Evolutionary conservation across 2,329 filamentous ascomycete species (phyloP).

Genomic region (Pseudonectria foliicola): DNA sequence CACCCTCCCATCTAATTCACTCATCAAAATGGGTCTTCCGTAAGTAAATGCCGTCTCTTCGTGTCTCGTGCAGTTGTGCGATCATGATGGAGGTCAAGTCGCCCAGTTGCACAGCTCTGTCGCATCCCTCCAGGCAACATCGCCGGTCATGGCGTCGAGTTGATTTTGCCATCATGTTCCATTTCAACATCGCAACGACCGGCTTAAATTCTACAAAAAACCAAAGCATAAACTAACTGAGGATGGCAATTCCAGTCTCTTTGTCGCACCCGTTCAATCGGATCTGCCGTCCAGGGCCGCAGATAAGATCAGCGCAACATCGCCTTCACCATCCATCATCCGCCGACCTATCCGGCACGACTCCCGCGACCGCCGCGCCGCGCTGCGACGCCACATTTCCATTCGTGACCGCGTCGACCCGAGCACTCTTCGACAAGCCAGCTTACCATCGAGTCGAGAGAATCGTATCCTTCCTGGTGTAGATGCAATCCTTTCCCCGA

Average conservation of each 20-base stretch:
- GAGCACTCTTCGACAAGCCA: slow-evolving; percentile 6
- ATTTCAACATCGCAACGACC: slow-evolving; percentile 7
- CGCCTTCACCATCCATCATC: slow-evolving; percentile 33
- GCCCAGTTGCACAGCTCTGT: not conserved
- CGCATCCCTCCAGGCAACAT: too few species aligned
- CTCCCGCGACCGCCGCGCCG: slow-evolving; percentile 26
- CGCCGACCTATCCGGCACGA: slow-evolving; percentile 29
- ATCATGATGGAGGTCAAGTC: slow-evolving; percentile 8
- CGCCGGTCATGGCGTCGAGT: not conserved
- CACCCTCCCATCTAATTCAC: slow-evolving; percentile 9
- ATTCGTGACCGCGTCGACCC: slow-evolving; percentile 17
- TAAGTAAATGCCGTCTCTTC: slow-evolving; percentile 30
- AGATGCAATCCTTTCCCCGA: slow-evolving; percentile 10
- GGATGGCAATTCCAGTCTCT: slow-evolving; percentile 30
- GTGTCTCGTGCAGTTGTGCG: slow-evolving; percentile 12
- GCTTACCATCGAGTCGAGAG: slow-evolving; percentile 5
- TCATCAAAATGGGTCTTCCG: slow-evolving; percentile 38
- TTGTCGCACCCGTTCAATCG: slow-evolving; percentile 39
- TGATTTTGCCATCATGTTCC: not conserved
- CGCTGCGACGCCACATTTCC: slow-evolving; percentile 21
- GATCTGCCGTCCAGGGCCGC: slow-evolving; percentile 31
- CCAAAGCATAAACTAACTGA: slow-evolving; percentile 10
- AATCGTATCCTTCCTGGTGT: slow-evolving; percentile 16
- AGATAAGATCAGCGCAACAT: slow-evolving; percentile 22
- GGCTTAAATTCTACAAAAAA: slow-evolving; percentile 4